Base-by-base conservation (phyloP, 768 basidiomycete genomes). In the Porphyrellus cyaneotinctus region DNA sequence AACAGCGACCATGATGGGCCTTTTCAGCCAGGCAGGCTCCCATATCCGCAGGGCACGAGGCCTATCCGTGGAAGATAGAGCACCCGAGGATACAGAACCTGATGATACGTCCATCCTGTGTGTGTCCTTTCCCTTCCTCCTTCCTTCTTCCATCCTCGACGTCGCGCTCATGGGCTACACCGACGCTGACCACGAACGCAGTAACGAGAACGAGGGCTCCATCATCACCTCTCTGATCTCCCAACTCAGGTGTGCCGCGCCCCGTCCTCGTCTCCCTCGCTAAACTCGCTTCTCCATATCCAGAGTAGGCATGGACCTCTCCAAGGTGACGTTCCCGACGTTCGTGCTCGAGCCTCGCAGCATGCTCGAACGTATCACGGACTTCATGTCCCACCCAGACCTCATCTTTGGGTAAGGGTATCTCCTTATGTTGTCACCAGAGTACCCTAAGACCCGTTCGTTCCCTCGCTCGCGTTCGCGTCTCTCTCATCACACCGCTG, bases 371-470 rank as follows among this genome's bases (percentile, higher is more conserved):
- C 85, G 97, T 59, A 95, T 99, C 63, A 98, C 97, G 31, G 95
- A 99, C 75, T 99, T 99, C 73, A 95, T 98, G 87, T 88, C 93
- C 51, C 97, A 98, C 72, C 94, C 97, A 28, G 95, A 99, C 74
- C 85, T 98, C 66, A 82, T 97, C 63, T 95, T 95, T 73, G 91
- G 91, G 92, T 84, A 71, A 71, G 88, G 76, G 57, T 51, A 42
- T 45, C 31, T 50, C 49, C 43, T 56, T n/a, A 13, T 56, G 57
- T 64, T 53, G 43, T 53, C 47, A 14, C 42, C 58, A 51, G 22
- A 18, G 51, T 58, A 35, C 60, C 58, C 65, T 68, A 49, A 67
- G 52, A 51, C 60, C 60, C 36, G 20, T 47, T 48, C 43, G 7
- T 48, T 57, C 38, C 38, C 31, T 24, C 33, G 28, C 47, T 17